Percentiles rank a stretch among this genome's conserved stretches.
Evolutionary conservation across 345 rosid genomes (phyloP).

Genomic region (Moricandia moricandioides): DNA sequence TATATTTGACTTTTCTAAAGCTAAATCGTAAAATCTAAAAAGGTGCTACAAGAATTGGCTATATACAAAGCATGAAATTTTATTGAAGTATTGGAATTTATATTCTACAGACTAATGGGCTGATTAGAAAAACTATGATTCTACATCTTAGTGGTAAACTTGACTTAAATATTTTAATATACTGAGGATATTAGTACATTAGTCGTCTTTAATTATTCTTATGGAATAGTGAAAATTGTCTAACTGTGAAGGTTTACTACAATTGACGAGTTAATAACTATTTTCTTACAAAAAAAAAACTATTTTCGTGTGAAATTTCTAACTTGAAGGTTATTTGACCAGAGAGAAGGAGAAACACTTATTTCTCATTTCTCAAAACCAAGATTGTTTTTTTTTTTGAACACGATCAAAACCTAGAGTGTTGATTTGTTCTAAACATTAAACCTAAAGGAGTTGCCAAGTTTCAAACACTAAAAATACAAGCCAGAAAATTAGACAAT

Average conservation of each 20-base stretch:
- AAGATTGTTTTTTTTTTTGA: background rate
- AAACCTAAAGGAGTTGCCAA: background rate
- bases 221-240: background rate
- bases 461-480: background rate
- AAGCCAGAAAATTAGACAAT: background rate
- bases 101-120: background rate
- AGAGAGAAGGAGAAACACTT: background rate
- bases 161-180: background rate
- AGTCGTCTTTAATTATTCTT: background rate
- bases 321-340: background rate
- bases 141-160: background rate
- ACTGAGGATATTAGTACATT: background rate
- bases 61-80: background rate
- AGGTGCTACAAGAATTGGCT: slow-evolving; percentile 2
- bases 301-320: background rate
- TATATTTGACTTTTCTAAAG: slow-evolving; percentile 6
- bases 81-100: background rate
- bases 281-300: too few relatives aligned
- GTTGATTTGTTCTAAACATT: slow-evolving; percentile 5
- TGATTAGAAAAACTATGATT: background rate
- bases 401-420: background rate
- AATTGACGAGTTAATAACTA: background rate
- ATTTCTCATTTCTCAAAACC: background rate
- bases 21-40: background rate
- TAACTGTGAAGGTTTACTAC: background rate